Evolutionary conservation across 257 asterid species (phyloP), one percentile per base, ranked within the genome.

Genomic region (Gynochthodes officinalis): DNA sequence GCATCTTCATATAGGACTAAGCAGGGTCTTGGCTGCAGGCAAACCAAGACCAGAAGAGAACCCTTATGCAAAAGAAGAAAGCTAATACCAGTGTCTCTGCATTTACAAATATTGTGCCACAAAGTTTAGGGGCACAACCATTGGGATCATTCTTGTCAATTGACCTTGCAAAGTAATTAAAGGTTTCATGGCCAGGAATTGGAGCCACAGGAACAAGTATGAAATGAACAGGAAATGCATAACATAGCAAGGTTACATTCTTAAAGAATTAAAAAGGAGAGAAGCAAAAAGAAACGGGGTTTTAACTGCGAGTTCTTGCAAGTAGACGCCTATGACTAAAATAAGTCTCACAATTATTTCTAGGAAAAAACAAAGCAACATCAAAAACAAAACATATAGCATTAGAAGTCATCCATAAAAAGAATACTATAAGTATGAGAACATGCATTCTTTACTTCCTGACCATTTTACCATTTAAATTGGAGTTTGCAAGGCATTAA

Each of bases 181-280:
- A 55, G 7, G 19, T 42, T 43, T 66, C 60, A 40, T 40, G 3
- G 19, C 66, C n/a, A 57, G 28, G 11, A 53, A 27, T 2, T 5
- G 15, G 1, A 11, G 48, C 21, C 68, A 40, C 16, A 53, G 46
- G 30, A 55, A 32, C 15, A 21, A 30, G 57, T 53, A 73, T 35
- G 30, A 52, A 62, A 52, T 40, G 2, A 71, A 71, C 33, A 27
- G 67, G 58, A 59, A 35, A 42, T 48, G 48, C 53, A 52, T n/a
- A 54, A 12, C 7, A n/a, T 32, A 69, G 33, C 5, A 19, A 48
- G 19, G 37, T 27, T 67, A 43, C 42, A 43, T 43, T 7, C 32
- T 28, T 30, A 30, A 67, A 67, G 55, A 28, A 30, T 32, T 44
- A 21, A 25, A 44, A 23, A 43, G 35, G 40, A 46, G 37, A 64